Evolutionary conservation across 176 grass and related monocot species (phyloP).

Genomic region (Musa troglodytarum): DNA sequence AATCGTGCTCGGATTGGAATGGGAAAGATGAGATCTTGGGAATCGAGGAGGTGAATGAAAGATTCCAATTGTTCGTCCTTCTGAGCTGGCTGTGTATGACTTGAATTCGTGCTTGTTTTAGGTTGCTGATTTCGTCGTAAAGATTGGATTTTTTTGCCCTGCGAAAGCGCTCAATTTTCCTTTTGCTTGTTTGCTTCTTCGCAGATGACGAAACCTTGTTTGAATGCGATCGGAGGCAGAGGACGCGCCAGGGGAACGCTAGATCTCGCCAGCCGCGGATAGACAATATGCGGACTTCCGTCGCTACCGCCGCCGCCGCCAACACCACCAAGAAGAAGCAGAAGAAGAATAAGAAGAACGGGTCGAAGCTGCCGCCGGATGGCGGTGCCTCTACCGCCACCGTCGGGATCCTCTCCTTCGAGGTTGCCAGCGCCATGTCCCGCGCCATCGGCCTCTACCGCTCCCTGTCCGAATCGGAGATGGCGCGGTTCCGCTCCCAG

Average conservation of each 20-base stretch:
- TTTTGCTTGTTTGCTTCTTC: neutral
- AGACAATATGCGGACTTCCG: constrained; percentile 41
- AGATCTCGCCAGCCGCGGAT: constrained; percentile 32
- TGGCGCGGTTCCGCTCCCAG: constrained; percentile 31
- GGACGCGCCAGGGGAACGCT: neutral
- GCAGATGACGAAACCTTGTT: neutral
- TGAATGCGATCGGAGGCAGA: neutral
- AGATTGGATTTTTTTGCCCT: neutral
- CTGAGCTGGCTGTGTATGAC: too few relatives aligned
- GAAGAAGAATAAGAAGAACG: constrained; percentile 36
- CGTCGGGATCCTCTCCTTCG: constrained; percentile 81
- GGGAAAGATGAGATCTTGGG: too few relatives aligned
- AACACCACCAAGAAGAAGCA: constrained; percentile 2
- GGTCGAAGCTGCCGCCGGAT: neutral
- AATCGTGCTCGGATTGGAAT: too few relatives aligned
- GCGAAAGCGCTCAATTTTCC: neutral
- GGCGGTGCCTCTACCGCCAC: neutral
- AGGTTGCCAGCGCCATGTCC: constrained; percentile 81
- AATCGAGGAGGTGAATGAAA: too few relatives aligned
- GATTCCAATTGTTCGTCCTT: too few relatives aligned
- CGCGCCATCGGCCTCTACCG: constrained; percentile 64
- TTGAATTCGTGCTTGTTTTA: neutral
- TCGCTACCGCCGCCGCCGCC: constrained; percentile 20
- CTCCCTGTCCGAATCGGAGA: constrained; percentile 68
- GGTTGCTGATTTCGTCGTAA: neutral